A percentile compares a stretch with the other conserved stretches of the same genome.
Evolutionary conservation across 305 asterid species (phyloP).

Genomic region (Solanum hybrid): DNA sequence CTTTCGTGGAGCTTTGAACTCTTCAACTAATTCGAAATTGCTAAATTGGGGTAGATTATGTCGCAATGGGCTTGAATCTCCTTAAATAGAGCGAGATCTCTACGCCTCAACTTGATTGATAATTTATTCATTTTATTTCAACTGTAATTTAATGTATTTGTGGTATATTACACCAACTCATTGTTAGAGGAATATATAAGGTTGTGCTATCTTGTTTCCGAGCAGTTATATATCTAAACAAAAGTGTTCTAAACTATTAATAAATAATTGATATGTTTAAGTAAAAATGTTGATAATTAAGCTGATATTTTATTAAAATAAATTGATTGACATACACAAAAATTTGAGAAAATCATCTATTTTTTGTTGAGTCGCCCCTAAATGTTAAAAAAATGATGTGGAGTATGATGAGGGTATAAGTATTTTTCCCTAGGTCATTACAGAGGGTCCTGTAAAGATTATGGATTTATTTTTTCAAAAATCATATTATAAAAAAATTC

Average conservation of each 20-base stretch:
- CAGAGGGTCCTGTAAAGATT: background rate
- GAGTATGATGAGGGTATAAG: background rate
- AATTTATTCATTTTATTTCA: too few species aligned
- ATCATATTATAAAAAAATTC: too few species aligned
- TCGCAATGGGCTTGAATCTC: background rate
- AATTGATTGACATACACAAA: background rate
- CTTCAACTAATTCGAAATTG: background rate
- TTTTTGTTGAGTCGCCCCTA: background rate
- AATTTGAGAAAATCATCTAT: too few species aligned
- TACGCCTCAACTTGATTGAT: background rate
- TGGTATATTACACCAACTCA: background rate
- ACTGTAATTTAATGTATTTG: background rate
- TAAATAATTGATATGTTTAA: background rate
- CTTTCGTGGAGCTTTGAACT: background rate
- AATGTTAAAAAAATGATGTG: background rate
- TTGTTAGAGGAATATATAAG: background rate
- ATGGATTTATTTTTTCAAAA: too few species aligned
- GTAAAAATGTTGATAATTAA: background rate
- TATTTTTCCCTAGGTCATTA: background rate
- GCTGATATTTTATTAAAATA: background rate
- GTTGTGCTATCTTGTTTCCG: background rate
- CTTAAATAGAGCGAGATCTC: background rate
- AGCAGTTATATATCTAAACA: background rate
- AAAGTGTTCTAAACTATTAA: background rate
- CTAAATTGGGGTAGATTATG: background rate